Base-by-base conservation (phyloP, 2,329 filamentous ascomycete species). In the Ceratocystis variospora region DNA sequence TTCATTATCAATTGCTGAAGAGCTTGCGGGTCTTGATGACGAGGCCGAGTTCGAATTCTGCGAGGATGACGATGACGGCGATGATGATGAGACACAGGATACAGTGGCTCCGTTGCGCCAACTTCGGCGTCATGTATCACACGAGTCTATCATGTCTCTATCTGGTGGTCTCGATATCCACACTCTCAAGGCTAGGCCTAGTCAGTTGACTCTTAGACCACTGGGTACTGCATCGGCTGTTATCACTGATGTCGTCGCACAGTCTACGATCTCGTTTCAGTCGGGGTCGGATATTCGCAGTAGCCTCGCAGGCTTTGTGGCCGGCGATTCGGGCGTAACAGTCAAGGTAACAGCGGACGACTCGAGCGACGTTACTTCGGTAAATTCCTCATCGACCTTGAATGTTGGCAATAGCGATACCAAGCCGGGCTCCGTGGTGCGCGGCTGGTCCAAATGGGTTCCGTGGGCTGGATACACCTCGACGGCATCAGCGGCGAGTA, bases 101-200 rank as follows among this genome's bases (percentile, higher is more conserved):
- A 75, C 75, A 64, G 74, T 69, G 69, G 74, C 72, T 70, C 76
- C 77, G 70, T 75, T 74, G 66, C 77, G 76, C 64, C 74, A 75
- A 1, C 75, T 92, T 3, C 87, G 84, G 50, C 86, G 87, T 41
- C 81, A 85, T 2, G 73, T 85, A 1, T 96, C 92, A 1, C 90
- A 96, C 71, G 92, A 96, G 73, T 96, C 90, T 19, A 86, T 96
- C 68, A 83, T 96, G 70, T 96, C 92, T 0, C 82, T 96, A 1
- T 84, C 87, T 0, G 91, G 90, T 3, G 91, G 91, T 1, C 87
- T 96, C 74, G 93, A 96, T 73, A 95, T 96, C 62, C 91, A 96
- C 73, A 91, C 88, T 0, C 79, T 95, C 3, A 86, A 87, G 71
- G 81, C 82, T 1, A 83, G 88, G 3, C 89, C 90, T 0, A 89